phyloP scores from a whole-genome alignment of 495 filamentous ascomycete genomes.

The Aspergillus ostianus region DNA sequence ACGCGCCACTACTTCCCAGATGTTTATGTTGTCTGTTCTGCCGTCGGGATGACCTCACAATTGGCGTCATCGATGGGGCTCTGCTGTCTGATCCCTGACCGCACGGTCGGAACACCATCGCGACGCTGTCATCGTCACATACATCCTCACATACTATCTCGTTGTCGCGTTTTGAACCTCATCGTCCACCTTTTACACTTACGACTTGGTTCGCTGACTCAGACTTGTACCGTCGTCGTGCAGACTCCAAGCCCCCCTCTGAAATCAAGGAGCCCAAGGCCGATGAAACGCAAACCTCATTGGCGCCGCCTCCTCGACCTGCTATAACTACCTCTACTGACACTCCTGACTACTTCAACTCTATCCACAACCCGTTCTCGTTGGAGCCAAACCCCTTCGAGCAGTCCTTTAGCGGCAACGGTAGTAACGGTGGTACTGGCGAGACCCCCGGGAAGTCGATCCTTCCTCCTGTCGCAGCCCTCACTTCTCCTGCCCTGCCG shows the following conservation, averaged over 20 bases:
- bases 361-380: slow-evolving; percentile 61
- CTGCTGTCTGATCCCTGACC: slow-evolving; percentile 20
- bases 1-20: slow-evolving; percentile 32
- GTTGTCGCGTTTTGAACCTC: slow-evolving; percentile 23
- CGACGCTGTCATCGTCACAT: not conserved
- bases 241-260: slow-evolving; percentile 45
- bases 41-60: slow-evolving; percentile 49
- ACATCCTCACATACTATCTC: slow-evolving; percentile 12
- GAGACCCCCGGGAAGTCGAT: slow-evolving; percentile 89
- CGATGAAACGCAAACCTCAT: slow-evolving; percentile 47
- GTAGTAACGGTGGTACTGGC: slow-evolving; percentile 45
- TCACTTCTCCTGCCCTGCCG: slow-evolving; percentile 86
- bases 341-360: slow-evolving; percentile 77
- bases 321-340: slow-evolving; percentile 52
- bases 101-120: not conserved
- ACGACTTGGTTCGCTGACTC: slow-evolving; percentile 24
- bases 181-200: slow-evolving; percentile 7
- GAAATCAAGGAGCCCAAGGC: slow-evolving; percentile 44
- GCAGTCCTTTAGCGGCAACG: slow-evolving; percentile 71
- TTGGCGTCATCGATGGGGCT: slow-evolving; percentile 41
- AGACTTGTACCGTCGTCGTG: slow-evolving; percentile 11
- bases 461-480: slow-evolving; percentile 83
- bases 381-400: slow-evolving; percentile 97
- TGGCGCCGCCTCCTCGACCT: slow-evolving; percentile 80
- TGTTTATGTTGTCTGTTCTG: slow-evolving; percentile 32